Evolutionary conservation across 73 alveolate species (phyloP).

Genomic region (Tetrahymena elliotti): DNA sequence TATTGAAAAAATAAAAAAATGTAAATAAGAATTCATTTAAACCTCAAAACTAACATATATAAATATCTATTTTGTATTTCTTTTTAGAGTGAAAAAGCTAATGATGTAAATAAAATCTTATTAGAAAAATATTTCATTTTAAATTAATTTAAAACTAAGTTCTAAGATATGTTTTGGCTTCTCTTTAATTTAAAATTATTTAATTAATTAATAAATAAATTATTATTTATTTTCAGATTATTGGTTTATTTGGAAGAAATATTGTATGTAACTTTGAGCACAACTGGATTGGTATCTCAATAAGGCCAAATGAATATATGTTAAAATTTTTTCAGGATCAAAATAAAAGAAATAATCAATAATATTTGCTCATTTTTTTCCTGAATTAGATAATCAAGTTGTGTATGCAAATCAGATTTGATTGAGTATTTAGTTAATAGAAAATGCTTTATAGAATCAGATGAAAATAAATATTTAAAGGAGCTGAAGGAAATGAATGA

Average conservation of each 20-base stretch:
- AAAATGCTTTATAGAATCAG: neutral
- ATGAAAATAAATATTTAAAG: too few relatives aligned
- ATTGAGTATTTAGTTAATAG: too few relatives aligned
- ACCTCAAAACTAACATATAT: neutral
- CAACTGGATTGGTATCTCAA: neutral
- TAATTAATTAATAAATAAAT: too few relatives aligned
- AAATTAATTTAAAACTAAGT: too few relatives aligned
- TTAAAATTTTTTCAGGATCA: neutral
- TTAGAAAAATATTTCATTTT: neutral
- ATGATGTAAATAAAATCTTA: neutral
- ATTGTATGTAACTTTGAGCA: neutral
- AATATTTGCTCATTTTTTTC: neutral
- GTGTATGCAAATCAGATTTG: too few relatives aligned
- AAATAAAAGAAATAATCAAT: too few relatives aligned
- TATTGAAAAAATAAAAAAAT: too few relatives aligned
- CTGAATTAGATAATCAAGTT: too few relatives aligned
- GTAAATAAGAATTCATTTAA: too few relatives aligned
- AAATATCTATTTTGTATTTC: neutral
- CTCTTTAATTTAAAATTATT: too few relatives aligned
- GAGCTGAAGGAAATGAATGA: neutral
- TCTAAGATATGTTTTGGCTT: too few relatives aligned
- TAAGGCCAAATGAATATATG: neutral
- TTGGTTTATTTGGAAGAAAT: neutral
- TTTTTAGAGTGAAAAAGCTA: neutral
- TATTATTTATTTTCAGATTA: neutral